Evolutionary conservation across 495 filamentous ascomycete species (phyloP).

Genomic region (Apodospora peruviana): DNA sequence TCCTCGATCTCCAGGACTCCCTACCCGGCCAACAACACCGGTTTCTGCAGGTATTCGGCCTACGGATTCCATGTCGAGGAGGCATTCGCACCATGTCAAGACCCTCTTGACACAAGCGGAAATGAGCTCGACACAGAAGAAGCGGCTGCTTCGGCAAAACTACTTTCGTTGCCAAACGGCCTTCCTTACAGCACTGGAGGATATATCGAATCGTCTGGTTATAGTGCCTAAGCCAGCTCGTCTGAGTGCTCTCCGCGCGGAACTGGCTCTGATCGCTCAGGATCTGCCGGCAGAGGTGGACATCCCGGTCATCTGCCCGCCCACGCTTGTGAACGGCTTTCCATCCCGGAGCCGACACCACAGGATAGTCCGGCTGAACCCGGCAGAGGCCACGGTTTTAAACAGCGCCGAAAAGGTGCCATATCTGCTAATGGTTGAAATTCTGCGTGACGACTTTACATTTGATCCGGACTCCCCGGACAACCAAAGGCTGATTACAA

Average conservation of each 20-base stretch:
- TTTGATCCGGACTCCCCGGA: constrained; percentile 63
- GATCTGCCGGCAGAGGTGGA: constrained; percentile 73
- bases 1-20: constrained; percentile 44
- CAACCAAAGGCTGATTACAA: constrained; percentile 57
- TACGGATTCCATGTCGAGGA: constrained; percentile 39
- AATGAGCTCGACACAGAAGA: constrained; percentile 51
- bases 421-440: constrained; percentile 71
- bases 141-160: constrained; percentile 60
- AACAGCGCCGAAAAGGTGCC: constrained; percentile 77
- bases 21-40: constrained; percentile 42
- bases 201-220: constrained; percentile 71
- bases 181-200: constrained; percentile 65
- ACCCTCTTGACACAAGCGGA: constrained; percentile 45
- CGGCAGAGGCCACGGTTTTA: constrained; percentile 69
- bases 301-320: constrained; percentile 68
- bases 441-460: constrained; percentile 66
- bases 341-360: constrained; percentile 63
- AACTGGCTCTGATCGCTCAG: constrained; percentile 65
- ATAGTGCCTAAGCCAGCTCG: constrained; percentile 68
- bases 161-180: constrained; percentile 71
- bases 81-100: constrained; percentile 45
- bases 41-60: constrained; percentile 48
- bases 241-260: constrained; percentile 67
- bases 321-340: constrained; percentile 57
- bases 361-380: constrained; percentile 68